Evolutionary conservation across 2,329 filamentous ascomycete species (phyloP).

Genomic region (Pyrenophora graminea): DNA sequence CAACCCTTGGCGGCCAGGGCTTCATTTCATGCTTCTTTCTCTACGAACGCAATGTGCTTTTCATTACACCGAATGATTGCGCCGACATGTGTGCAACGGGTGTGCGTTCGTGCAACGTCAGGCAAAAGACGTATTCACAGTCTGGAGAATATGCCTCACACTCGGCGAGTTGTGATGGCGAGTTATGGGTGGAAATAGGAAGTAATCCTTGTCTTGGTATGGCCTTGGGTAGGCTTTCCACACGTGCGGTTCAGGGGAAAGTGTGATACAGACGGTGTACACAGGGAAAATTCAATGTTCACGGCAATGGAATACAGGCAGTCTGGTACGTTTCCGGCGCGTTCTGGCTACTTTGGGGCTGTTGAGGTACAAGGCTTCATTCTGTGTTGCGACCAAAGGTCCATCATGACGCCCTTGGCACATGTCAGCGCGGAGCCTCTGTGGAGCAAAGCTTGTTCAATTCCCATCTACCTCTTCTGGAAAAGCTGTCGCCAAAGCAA

Average conservation of each 20-base stretch:
- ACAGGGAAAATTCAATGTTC: neutral
- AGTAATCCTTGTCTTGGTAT: constrained; percentile 4
- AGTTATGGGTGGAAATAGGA: neutral
- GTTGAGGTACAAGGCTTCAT: neutral
- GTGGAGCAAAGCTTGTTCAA: neutral
- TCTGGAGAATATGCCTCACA: constrained; percentile 6
- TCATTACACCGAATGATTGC: constrained; percentile 24
- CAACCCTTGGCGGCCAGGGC: constrained; percentile 8
- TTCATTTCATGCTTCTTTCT: constrained; percentile 18
- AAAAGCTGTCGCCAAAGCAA: constrained; percentile 13
- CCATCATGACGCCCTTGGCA: constrained; percentile 8
- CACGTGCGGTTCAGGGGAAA: neutral
- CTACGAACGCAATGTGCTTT: constrained; percentile 34
- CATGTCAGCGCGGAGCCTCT: constrained; percentile 1
- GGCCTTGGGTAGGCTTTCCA: neutral
- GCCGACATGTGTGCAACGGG: constrained; percentile 14
- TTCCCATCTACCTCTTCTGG: neutral
- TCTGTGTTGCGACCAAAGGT: neutral
- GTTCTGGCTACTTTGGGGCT: neutral
- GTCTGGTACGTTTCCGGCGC: neutral
- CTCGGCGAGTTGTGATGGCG: neutral
- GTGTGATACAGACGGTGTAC: constrained; percentile 1
- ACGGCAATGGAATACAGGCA: neutral
- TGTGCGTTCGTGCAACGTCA: constrained; percentile 16
- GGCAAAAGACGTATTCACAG: constrained; percentile 15